Base-by-base conservation (phyloP, 768 basidiomycete species). In the Xerocomellus amylosporus region DNA sequence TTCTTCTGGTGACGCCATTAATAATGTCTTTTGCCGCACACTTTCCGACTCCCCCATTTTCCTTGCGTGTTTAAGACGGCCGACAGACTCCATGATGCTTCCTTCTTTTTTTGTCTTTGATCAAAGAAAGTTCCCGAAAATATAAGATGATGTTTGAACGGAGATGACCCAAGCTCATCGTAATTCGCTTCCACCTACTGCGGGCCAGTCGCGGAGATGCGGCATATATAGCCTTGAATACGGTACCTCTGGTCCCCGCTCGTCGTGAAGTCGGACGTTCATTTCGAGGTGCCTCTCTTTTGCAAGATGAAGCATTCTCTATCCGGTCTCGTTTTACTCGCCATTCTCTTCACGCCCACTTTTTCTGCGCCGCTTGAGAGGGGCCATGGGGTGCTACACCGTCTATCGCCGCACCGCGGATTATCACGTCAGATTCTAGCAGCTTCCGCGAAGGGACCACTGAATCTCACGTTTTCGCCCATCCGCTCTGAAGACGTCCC, bases 401-500 rank as follows among this genome's bases (percentile, higher is more conserved):
- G 45, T 47, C 19, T n/a, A 22, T 56, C 49, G n/a, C 50, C 49
- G 34, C 40, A 43, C 24, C 49, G 17, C 6, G 51, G 33, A 22
- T 38, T 57, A 30, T 58, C 55, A 20, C 58, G 31, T 33, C 54
- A 40, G 39, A n/a, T 39, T 26, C 49, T 22, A 20, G 39, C 33
- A 4, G 24, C 49, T 22, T 41, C 42, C 40, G 17, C 5, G 28
- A 51, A 45, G 37, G 46, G 30, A 36, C 46, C 46, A 15, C 31
- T n/a, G n/a, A 49, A 45, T 37, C 54, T 58, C 38, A 45, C 41
- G 10, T 58, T 57, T 30, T 24, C 49, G 12, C 46, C 40, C 15
- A 41, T 26, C 22, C 13, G 38, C 28, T 13, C 40, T 34, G 43
- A 19, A 37, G 41, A 44, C 24, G 17, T n/a, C 45, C 33, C 20